These are phyloP conservation scores for Salvia hispanica DNA, from an alignment of 257 asterid genomes.

Conservation along the genomic window DNA sequence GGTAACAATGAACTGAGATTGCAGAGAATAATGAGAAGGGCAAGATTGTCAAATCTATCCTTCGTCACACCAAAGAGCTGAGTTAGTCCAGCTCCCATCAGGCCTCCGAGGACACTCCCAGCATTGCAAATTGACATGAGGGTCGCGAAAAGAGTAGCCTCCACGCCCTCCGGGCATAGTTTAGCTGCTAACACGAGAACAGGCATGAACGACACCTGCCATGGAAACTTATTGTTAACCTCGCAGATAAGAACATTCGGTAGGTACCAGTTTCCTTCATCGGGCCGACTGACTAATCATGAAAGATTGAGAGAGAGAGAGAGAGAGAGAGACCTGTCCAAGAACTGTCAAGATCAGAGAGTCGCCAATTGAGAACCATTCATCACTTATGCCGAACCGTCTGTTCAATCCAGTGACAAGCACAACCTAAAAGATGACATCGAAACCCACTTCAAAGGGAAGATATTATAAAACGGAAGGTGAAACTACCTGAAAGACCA, in stretches of 20 bases:
- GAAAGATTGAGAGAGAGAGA: neutral
- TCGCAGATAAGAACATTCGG: neutral
- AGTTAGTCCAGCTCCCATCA: constrained; percentile 92
- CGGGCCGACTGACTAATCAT: too few species aligned
- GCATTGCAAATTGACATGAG: constrained; percentile 94
- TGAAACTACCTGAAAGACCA: neutral
- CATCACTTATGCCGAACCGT: constrained; percentile 76
- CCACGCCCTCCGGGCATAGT: constrained; percentile 93
- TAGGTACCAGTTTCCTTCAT: too few species aligned
- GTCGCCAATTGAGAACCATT: constrained; percentile 98
- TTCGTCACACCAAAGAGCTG: constrained; percentile 80
- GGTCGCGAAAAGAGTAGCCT: constrained; percentile 96
- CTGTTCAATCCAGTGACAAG: constrained; percentile 89
- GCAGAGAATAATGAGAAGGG: constrained; percentile 79
- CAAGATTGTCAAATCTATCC: constrained; percentile 75
- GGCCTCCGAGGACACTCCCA: constrained; percentile 89
- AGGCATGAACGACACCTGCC: constrained; percentile 95
- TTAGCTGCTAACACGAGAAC: constrained; percentile 97
- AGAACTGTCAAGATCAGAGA: constrained; percentile 92
- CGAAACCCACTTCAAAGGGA: constrained; percentile 29
- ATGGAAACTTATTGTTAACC: constrained; percentile 19
- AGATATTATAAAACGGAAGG: neutral
- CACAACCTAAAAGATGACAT: constrained; percentile 54
- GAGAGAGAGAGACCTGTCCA: constrained; percentile 59
- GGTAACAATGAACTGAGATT: constrained; percentile 90